phyloP scores from a whole-genome alignment of 2,329 filamentous ascomycete genomes.

The Grosmannia huntii region DNA sequence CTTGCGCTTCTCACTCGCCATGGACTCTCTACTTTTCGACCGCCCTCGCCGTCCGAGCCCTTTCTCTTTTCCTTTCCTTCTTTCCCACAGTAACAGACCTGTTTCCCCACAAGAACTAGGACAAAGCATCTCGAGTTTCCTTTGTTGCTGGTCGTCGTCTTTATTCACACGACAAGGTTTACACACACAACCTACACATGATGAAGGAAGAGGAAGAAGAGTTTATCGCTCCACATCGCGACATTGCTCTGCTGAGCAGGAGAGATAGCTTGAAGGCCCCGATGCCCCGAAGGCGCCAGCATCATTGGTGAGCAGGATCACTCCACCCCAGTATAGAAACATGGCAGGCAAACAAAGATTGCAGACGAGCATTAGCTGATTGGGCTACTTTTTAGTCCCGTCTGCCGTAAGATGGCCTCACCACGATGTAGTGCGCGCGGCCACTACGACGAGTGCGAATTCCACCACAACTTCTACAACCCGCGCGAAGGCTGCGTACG shows the following conservation, averaged over 20 bases:
- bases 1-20: neutral
- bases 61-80: neutral
- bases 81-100: neutral
- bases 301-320: neutral
- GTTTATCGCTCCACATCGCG: neutral
- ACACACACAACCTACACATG: neutral
- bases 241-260: neutral
- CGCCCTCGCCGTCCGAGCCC: neutral
- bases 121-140: no score
- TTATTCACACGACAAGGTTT: neutral
- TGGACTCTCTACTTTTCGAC: neutral
- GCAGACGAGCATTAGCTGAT: no score
- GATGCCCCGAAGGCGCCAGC: neutral
- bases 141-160: no score
- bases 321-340: no score
- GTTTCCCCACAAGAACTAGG: no score
- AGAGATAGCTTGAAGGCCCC: neutral
- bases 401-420: constrained; percentile 1
- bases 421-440: neutral
- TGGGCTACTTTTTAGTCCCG: neutral
- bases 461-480: constrained; percentile 13
- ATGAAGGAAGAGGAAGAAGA: neutral
- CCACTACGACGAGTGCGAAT: neutral
- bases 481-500: constrained; percentile 8
- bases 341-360: neutral